Evolutionary conservation across 805 yeast species (phyloP).

Genomic region (Cyberlindnera maritima): DNA sequence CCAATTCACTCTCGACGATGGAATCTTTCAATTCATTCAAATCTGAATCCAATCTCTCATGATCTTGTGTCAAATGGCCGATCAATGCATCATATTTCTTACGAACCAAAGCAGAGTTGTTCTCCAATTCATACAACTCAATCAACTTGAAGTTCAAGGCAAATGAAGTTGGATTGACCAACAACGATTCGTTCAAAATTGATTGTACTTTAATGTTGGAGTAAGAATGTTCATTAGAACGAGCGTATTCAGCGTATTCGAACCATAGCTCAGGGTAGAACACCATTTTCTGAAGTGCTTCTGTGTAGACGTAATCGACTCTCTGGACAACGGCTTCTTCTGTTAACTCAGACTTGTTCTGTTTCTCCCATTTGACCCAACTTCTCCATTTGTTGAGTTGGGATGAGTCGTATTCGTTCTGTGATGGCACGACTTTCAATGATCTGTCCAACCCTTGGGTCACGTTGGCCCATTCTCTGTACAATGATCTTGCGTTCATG

Average conservation of each 20-base stretch:
- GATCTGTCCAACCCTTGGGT: constrained; percentile 48
- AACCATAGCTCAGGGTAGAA: constrained; percentile 80
- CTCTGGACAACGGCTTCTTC: constrained; percentile 52
- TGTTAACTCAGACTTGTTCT: constrained; percentile 61
- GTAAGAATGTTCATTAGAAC: constrained; percentile 14
- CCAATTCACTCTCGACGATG: constrained; percentile 4
- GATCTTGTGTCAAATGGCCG: constrained; percentile 18
- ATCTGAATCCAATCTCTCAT: constrained; percentile 8
- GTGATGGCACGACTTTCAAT: constrained; percentile 29
- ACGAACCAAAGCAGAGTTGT: constrained; percentile 48
- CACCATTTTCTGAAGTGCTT: constrained; percentile 58
- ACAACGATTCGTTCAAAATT: constrained; percentile 51
- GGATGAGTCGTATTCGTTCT: constrained; percentile 24
- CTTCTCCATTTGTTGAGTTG: constrained; percentile 58
- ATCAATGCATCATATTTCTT: constrained; percentile 50
- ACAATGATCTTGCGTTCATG: constrained; percentile 81
- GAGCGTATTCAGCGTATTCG: constrained; percentile 45
- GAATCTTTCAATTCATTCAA: constrained; percentile 13
- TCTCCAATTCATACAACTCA: constrained; percentile 63
- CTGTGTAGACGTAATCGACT: constrained; percentile 67
- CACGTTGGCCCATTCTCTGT: constrained; percentile 63
- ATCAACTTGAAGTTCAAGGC: constrained; percentile 64
- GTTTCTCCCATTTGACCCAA: constrained; percentile 80
- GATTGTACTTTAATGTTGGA: constrained; percentile 32
- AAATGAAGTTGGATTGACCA: constrained; percentile 68